These are phyloP conservation scores for Boletus sp. DNA, from an alignment of 768 basidiomycete genomes.

Conservation along the genomic window DNA sequence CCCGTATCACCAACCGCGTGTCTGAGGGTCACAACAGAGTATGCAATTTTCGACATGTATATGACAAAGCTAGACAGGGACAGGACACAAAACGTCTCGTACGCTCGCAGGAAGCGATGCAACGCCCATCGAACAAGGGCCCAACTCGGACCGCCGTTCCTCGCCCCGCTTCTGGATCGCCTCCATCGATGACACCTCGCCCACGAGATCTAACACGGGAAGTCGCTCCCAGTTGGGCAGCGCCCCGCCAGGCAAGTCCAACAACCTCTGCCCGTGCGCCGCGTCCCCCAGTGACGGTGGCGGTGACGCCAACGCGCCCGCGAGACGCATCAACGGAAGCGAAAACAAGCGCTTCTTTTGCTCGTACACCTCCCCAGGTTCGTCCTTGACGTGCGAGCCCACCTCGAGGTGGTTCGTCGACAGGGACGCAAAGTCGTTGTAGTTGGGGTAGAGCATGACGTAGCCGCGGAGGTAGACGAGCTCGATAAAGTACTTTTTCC, in stretches of 20 bases:
- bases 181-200: conserved; percentile 38
- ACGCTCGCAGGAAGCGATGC: conserved; percentile 22
- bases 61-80: conserved; percentile 4
- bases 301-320: conserved; percentile 11
- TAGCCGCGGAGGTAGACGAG: conserved; percentile 78
- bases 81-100: conserved; percentile 24
- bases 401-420: conserved; percentile 91
- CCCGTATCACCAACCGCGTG: background rate
- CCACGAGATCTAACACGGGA: conserved; percentile 71
- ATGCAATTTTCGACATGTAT: background rate
- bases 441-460: conserved; percentile 90
- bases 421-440: conserved; percentile 62
- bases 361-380: conserved; percentile 42
- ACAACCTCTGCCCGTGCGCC: conserved; percentile 33
- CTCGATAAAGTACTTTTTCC: conserved; percentile 92
- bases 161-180: conserved; percentile 36
- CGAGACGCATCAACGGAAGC: conserved; percentile 63
- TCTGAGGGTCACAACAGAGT: background rate
- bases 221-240: conserved; percentile 55
- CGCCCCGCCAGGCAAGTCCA: conserved; percentile 55
- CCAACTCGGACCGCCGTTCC: conserved; percentile 34
- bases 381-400: conserved; percentile 72
- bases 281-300: background rate
- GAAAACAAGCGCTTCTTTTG: conserved; percentile 64
- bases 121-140: conserved; percentile 27